Evolutionary conservation across 2,329 filamentous ascomycete species (phyloP), one percentile per base, ranked within the genome.

Genomic region (Lachnellula willkommii): DNA sequence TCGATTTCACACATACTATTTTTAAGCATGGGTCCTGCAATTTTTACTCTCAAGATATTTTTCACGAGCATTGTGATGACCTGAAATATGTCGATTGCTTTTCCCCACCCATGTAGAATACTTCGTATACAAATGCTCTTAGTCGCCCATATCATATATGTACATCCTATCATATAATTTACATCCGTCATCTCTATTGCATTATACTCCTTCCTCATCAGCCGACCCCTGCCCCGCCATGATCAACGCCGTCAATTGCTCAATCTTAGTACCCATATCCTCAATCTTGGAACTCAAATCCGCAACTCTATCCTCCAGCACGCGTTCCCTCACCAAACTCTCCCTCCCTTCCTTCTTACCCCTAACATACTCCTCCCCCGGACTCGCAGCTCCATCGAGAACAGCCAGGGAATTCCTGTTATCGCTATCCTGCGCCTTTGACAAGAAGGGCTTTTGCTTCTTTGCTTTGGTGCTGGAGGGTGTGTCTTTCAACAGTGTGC

Each of bases 201-300:
- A 83, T 46, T 86, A 85, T 65, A 81, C 80, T 0, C 85, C 82
- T 28, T 28, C 28, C 8, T 32, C 9, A 32, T 32, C 9, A 32
- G 28, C 2, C 77, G 78, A 59, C 7, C 62, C 68, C 63, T 82
- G 80, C 65, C 83, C 69, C 4, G 73, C 71, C 60, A 81, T 65
- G 2, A 85, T 72, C 48, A 80, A 66, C 20, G 76, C 72, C 0
- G 81, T 82, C 60, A 20, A 20, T 20, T 20, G 1, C 20, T 20
- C 20, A 20, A 20, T 20, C 20, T 20, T 20, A 2, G 20, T 20
- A 20, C 20, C 20, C 20, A 20, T 20, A 20, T 20, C 81, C 4
- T 71, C 69, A 53, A 85, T 76, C 58, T 79, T 78, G 26, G 28
- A 8, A 32, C 8, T 32, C 28, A 32, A 32, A 32, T 11, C 28